Conservation (phyloP, 2,329 filamentous ascomycete species). For the Byssochlamys sp. region DNA sequence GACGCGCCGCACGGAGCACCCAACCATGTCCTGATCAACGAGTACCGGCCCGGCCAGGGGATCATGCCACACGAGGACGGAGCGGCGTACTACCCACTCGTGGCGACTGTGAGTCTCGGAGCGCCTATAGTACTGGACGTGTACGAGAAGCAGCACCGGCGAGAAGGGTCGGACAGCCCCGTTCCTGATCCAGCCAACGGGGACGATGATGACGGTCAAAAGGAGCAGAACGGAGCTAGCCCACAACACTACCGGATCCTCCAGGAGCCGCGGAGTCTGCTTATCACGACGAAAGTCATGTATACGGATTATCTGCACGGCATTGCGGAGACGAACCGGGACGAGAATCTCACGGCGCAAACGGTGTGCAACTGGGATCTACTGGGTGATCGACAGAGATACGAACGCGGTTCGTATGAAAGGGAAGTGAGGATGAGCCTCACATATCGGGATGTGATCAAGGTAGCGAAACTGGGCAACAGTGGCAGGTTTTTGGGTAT, state of each 20-base stretch:
- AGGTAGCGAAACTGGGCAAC: constrained; percentile 63
- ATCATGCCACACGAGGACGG: constrained; percentile 98
- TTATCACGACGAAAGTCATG: constrained; percentile 46
- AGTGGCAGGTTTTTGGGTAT: constrained; percentile 49
- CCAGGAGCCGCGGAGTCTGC: constrained; percentile 69
- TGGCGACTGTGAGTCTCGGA: constrained; percentile 82
- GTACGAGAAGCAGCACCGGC: constrained; percentile 47
- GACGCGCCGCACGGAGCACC: constrained; percentile 63
- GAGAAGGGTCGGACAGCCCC: constrained; percentile 28
- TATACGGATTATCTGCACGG: constrained; percentile 53
- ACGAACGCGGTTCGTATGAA: constrained; percentile 34
- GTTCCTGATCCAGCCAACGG: constrained; percentile 37
- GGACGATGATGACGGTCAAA: constrained; percentile 3
- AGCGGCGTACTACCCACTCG: constrained; percentile 71
- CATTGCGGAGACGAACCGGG: constrained; percentile 47
- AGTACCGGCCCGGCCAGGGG: constrained; percentile 78
- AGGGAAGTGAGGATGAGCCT: constrained; percentile 49
- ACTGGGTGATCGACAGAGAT: constrained; percentile 34
- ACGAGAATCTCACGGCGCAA: constrained; percentile 51
- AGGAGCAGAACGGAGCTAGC: constrained; percentile 15
- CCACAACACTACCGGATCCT: constrained; percentile 52
- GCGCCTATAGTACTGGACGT: constrained; percentile 69
- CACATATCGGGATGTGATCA: constrained; percentile 73
- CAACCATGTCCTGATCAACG: constrained; percentile 90
- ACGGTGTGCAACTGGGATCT: constrained; percentile 50